These are phyloP conservation scores for Lasiodiplodia sp. DNA, from an alignment of 2,329 filamentous ascomycete genomes.

Conservation along the genomic window DNA sequence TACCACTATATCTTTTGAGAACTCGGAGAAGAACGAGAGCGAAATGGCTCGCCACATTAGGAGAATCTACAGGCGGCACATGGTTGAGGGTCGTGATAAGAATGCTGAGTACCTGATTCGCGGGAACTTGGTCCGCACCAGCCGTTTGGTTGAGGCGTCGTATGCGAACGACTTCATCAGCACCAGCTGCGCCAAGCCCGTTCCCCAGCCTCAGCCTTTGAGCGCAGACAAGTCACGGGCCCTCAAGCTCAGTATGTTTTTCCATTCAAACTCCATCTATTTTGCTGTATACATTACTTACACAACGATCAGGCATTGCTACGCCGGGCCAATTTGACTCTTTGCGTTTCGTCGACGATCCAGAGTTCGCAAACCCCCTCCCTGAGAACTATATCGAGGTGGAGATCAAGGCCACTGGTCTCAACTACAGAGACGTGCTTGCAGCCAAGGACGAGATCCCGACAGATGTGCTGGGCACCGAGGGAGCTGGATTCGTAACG, in stretches of 20 bases:
- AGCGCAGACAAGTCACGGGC: conserved; percentile 5
- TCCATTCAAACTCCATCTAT: background rate
- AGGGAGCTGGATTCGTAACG: conserved; percentile 33
- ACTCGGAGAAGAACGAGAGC: conserved; percentile 23
- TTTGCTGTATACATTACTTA: background rate
- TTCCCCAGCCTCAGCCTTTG: conserved; percentile 10
- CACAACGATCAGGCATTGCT: background rate
- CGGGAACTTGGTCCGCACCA: conserved; percentile 19
- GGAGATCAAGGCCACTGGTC: conserved; percentile 30
- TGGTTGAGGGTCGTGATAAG: conserved; percentile 16
- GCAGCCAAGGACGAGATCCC: conserved; percentile 34
- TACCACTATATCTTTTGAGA: background rate
- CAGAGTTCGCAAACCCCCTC: background rate
- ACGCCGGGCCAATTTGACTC: conserved; percentile 17
- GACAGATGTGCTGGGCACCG: conserved; percentile 27
- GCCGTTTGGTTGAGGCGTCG: conserved; percentile 13
- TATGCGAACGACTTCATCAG: conserved; percentile 24
- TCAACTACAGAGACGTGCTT: conserved; percentile 40
- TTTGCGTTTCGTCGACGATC: conserved; percentile 18
- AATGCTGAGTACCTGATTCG: conserved; percentile 17
- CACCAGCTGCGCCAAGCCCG: conserved; percentile 18
- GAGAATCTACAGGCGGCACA: conserved; percentile 19
- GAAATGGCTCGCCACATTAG: conserved; percentile 21
- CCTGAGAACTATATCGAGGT: conserved; percentile 33
- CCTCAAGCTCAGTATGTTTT: conserved; percentile 20